These are phyloP conservation scores for Salinomyces thailandicus DNA, from an alignment of 2,329 filamentous ascomycete species.

Conservation along the genomic window DNA sequence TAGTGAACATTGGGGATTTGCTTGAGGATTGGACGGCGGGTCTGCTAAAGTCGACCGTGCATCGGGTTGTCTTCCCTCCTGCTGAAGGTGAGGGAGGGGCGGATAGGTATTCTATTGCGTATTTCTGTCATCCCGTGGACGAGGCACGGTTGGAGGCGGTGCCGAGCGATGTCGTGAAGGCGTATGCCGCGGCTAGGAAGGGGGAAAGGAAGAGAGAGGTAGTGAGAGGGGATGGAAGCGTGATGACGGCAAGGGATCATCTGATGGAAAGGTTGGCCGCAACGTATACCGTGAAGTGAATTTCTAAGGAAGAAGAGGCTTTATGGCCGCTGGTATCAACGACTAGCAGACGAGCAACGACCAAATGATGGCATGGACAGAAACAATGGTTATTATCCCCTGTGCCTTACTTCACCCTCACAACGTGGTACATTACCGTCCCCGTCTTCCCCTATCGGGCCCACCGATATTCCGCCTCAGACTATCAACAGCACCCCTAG, in stretches of 20 bases:
- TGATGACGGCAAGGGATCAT: constrained; percentile 50
- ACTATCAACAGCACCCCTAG: constrained; percentile 20
- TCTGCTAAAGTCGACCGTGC: constrained; percentile 75
- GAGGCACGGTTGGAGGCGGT: constrained; percentile 44
- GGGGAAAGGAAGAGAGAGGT: constrained; percentile 8
- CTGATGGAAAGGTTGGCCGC: constrained; percentile 46
- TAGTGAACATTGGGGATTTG: constrained; percentile 61
- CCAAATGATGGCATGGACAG: no score
- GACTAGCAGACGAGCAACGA: no score
- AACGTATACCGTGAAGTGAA: constrained; percentile 41
- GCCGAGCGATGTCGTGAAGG: constrained; percentile 41
- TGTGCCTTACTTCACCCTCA: no score
- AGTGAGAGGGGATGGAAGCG: constrained; percentile 30
- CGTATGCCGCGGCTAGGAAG: constrained; percentile 18
- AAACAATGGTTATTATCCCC: no score
- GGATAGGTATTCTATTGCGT: constrained; percentile 49
- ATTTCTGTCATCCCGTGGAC: constrained; percentile 54
- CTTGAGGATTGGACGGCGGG: constrained; percentile 85
- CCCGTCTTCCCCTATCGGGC: not conserved
- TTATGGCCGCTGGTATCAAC: no score
- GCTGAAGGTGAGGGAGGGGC: constrained; percentile 21
- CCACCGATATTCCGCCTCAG: constrained; percentile 11
- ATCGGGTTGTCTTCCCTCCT: constrained; percentile 66
- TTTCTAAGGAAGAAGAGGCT: no score
- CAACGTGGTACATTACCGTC: not conserved